Evolutionary conservation across 1,284 basidiomycete genomes (phyloP), one percentile per base, ranked within the genome.

Genomic region (Tremellales sp.): DNA sequence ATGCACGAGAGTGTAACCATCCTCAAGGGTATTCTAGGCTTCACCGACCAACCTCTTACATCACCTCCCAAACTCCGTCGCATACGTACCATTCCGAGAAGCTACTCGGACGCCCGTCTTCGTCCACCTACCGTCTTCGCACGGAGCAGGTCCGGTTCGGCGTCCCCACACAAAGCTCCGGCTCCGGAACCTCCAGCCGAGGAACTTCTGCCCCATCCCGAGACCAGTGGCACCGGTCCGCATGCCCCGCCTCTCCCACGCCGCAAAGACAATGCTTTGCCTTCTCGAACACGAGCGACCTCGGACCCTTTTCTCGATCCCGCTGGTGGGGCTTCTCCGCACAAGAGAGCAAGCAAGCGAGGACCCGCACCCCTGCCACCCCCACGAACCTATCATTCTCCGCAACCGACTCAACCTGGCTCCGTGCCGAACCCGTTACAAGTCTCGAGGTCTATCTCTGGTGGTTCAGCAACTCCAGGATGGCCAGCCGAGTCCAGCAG

Each of bases 11-110:
- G 64, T 5, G 51, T 72, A 7, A 55, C 56, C 3, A 48, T 67
- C 13, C 47, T 72, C 38, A 72, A 72, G 48, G 68, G 69, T 24
- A 59, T 70, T 1, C 56, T 72, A 7, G 70, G 70, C 0, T 69
- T 70, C 31, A 57, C 58, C 12, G 68, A 69, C 40, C 55, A 65
- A 36, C 48, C 68, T 2, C 43, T 71, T 6, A 62, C 58, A 6
- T 48, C 56, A 2, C 64, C 65, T 14, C 63, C 67, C 10, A 57
- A 54, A 40, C 43, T 65, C n/a, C 54, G 56, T 9, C 63, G 58
- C 8, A 50, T 51, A 9, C 50, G 58, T n/a, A 54, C 57, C 5
- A 34, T 57, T 5, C 52, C 54, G 3, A 39, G 53, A 35, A 48
- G 52, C 14, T 59, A 43, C 21, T 47, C 50, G 5, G 46, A 46